A percentile compares a stretch with the other conserved stretches of the same genome.
These are phyloP conservation scores for Chlorociboria aeruginascens DNA, from an alignment of 495 filamentous ascomycete genomes.

Conservation along the genomic window DNA sequence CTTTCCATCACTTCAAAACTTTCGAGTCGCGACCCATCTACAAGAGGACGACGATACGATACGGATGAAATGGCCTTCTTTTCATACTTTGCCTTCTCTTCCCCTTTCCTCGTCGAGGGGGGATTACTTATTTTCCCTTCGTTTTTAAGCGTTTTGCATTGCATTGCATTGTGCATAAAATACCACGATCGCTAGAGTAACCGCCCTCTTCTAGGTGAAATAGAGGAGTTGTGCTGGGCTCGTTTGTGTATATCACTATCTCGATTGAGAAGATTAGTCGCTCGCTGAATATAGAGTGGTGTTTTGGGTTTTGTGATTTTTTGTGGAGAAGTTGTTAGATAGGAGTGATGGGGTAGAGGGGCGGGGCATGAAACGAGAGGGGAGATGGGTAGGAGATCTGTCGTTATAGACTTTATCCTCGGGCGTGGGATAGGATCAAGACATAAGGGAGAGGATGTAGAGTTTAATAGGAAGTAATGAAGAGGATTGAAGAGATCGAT, in stretches of 20 bases:
- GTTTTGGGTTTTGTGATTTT: neutral
- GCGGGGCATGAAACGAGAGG: neutral
- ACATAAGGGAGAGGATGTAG: no score
- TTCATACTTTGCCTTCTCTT: slow-evolving; percentile 2
- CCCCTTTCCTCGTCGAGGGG: neutral
- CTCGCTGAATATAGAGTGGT: slow-evolving; percentile 12
- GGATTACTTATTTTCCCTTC: neutral
- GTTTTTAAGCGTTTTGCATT: no score
- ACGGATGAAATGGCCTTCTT: neutral
- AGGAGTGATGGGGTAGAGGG: neutral
- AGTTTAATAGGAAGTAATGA: no score
- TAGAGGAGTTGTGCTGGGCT: slow-evolving; percentile 15
- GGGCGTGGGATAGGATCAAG: neutral
- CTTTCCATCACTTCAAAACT: neutral
- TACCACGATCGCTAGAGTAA: slow-evolving; percentile 19
- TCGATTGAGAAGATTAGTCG: neutral
- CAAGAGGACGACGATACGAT: neutral
- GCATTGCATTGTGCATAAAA: neutral
- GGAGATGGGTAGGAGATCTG: neutral
- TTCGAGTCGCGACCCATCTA: neutral
- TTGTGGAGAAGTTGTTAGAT: neutral
- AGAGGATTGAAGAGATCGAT: no score
- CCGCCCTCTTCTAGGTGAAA: slow-evolving; percentile 12
- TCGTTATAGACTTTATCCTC: neutral
- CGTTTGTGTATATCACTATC: slow-evolving; percentile 8